These are phyloP conservation scores for Alternaria solani DNA, from an alignment of 2,329 filamentous ascomycete species.

Conservation along the genomic window DNA sequence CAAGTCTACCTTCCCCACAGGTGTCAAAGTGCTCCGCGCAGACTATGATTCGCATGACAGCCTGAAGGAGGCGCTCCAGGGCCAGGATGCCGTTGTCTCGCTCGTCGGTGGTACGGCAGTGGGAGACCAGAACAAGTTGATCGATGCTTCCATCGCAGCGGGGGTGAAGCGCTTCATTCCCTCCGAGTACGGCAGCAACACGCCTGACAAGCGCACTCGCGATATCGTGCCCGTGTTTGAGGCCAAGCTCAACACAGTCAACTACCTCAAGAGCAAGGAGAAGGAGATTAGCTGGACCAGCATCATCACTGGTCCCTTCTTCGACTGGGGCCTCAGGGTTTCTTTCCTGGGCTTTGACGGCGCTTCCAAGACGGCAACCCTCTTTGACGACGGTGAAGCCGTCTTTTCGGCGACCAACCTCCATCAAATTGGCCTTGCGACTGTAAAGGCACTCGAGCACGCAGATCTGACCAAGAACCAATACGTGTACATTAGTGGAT, in stretches of 20 bases:
- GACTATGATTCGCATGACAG: slow-evolving; percentile 59
- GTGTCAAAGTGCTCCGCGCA: slow-evolving; percentile 56
- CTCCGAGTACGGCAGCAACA: slow-evolving; percentile 64
- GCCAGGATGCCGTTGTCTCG: slow-evolving; percentile 65
- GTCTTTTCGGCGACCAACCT: slow-evolving; percentile 63
- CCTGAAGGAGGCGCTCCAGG: slow-evolving; percentile 61
- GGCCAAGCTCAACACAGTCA: slow-evolving; percentile 58
- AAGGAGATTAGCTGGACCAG: slow-evolving; percentile 65
- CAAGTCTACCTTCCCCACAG: slow-evolving; percentile 49
- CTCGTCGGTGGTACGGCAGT: slow-evolving; percentile 55
- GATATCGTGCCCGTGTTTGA: slow-evolving; percentile 61
- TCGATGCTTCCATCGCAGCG: slow-evolving; percentile 67
- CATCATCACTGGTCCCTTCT: slow-evolving; percentile 59
- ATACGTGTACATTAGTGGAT: slow-evolving; percentile 66
- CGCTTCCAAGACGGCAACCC: slow-evolving; percentile 58
- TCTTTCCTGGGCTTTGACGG: slow-evolving; percentile 64
- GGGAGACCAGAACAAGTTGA: slow-evolving; percentile 59
- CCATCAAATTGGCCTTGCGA: slow-evolving; percentile 60
- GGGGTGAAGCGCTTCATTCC: slow-evolving; percentile 69
- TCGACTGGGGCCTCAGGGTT: slow-evolving; percentile 65
- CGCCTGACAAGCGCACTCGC: slow-evolving; percentile 45
- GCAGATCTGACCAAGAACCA: slow-evolving; percentile 64
- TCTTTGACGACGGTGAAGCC: slow-evolving; percentile 66
- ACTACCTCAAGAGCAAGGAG: slow-evolving; percentile 61
- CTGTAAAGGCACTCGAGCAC: slow-evolving; percentile 60